Percentiles rank a stretch among this genome's conserved stretches.
phyloP scores from a whole-genome alignment of 139 green algal genomes.

The Haematococcus sp. region DNA sequence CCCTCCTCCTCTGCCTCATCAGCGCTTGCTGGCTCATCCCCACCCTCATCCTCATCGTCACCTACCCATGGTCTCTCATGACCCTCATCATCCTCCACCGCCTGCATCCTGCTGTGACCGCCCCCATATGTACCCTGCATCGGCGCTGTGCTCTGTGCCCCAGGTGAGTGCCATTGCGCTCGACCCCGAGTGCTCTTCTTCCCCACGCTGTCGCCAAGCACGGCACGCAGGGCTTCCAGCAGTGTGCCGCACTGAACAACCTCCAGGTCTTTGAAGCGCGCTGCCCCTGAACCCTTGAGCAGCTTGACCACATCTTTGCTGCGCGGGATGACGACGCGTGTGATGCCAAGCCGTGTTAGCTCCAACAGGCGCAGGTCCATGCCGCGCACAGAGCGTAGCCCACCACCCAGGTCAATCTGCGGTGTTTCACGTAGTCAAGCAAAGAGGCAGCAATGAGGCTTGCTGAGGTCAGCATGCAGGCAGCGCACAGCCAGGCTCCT shows the following conservation, averaged over 20 bases:
- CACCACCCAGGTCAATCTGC: slow-evolving; percentile 32
- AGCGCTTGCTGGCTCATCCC: not conserved
- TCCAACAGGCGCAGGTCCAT: slow-evolving; percentile 26
- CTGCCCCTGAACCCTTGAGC: not conserved
- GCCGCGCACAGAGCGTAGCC: slow-evolving; percentile 16
- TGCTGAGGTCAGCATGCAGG: no score
- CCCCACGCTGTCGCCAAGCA: slow-evolving; percentile 11
- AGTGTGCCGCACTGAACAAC: slow-evolving; percentile 12
- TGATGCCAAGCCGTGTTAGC: slow-evolving; percentile 27
- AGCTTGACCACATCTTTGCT: not conserved
- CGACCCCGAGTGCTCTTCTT: not conserved
- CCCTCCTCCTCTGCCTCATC: not conserved
- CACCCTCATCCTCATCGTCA: not conserved
- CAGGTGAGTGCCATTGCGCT: no score
- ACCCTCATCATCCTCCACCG: no score
- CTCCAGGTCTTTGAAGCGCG: slow-evolving; percentile 3
- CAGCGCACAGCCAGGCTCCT: no score
- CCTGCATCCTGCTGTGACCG: no score
- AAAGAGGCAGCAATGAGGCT: no score
- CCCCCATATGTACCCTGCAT: no score
- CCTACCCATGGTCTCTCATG: no score
- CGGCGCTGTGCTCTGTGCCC: no score
- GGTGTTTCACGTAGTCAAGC: no score
- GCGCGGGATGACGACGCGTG: slow-evolving; percentile 20
- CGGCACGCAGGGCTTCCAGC: slow-evolving; percentile 21